Evolutionary conservation across 1,284 basidiomycete genomes (phyloP).

Genomic region (Marasmius sp.): DNA sequence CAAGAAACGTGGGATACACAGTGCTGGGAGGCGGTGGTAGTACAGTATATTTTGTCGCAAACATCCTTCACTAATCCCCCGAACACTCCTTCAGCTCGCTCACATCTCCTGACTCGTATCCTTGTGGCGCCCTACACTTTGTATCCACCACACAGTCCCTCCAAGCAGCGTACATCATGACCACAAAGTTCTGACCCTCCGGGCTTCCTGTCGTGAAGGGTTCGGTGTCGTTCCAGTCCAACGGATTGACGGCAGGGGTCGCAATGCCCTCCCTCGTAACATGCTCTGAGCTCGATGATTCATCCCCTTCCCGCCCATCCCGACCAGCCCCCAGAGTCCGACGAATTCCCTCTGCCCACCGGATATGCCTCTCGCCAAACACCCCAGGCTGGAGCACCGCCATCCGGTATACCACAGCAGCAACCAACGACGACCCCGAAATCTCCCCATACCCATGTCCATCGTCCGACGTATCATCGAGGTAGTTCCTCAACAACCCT

Average conservation of each 20-base stretch:
- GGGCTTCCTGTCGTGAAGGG: slow-evolving; percentile 39
- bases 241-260: slow-evolving; percentile 40
- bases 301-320: slow-evolving; percentile 14
- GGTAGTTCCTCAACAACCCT: slow-evolving; percentile 40
- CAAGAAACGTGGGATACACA: no score
- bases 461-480: slow-evolving; percentile 27
- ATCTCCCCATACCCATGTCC: slow-evolving; percentile 40
- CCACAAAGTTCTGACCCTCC: slow-evolving; percentile 41
- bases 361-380: slow-evolving; percentile 11
- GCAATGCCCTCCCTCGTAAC: slow-evolving; percentile 33
- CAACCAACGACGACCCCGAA: slow-evolving; percentile 41
- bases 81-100: no score
- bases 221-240: slow-evolving; percentile 32
- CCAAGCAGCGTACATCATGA: slow-evolving; percentile 43
- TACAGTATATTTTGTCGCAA: no score
- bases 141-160: slow-evolving; percentile 35
- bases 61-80: no score
- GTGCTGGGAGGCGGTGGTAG: no score
- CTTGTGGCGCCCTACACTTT: slow-evolving; percentile 9
- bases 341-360: slow-evolving; percentile 24
- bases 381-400: slow-evolving; percentile 18
- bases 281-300: slow-evolving; percentile 22
- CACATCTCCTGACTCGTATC: no score
- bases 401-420: slow-evolving; percentile 42
- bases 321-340: slow-evolving; percentile 18